A percentile compares a stretch with the other conserved stretches of the same genome.
These are phyloP conservation scores for Diutina scorzettiae DNA, from an alignment of 1,139 yeast species.

Conservation along the genomic window DNA sequence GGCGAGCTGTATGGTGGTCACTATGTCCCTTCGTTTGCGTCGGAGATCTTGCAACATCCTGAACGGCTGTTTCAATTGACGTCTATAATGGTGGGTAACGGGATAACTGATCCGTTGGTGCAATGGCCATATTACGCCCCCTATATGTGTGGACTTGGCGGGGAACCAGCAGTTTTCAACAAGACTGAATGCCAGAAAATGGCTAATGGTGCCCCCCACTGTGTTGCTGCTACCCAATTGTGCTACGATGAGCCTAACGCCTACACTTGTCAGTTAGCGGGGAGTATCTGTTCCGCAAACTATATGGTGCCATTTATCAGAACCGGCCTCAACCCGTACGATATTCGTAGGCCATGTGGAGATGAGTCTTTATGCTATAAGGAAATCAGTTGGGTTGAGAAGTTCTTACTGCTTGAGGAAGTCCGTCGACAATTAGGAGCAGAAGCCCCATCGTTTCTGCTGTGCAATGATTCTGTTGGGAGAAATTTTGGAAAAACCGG, in stretches of 20 bases:
- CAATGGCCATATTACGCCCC: slow-evolving; percentile 87
- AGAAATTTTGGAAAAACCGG: slow-evolving; percentile 77
- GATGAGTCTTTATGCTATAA: slow-evolving; percentile 62
- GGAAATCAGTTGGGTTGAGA: slow-evolving; percentile 51
- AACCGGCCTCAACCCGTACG: slow-evolving; percentile 90
- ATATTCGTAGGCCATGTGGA: slow-evolving; percentile 79
- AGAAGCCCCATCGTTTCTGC: slow-evolving; percentile 70
- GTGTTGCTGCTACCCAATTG: slow-evolving; percentile 66
- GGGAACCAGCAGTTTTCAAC: slow-evolving; percentile 66
- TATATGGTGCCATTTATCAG: slow-evolving; percentile 78
- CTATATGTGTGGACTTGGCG: slow-evolving; percentile 97
- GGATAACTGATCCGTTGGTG: slow-evolving; percentile 82
- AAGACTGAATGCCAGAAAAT: slow-evolving; percentile 73
- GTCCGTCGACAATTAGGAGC: slow-evolving; percentile 84
- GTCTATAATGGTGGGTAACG: slow-evolving; percentile 90
- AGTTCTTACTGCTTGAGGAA: slow-evolving; percentile 53
- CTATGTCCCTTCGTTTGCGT: slow-evolving; percentile 87
- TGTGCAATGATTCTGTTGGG: slow-evolving; percentile 79
- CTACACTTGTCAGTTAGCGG: slow-evolving; percentile 92
- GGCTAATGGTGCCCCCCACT: slow-evolving; percentile 66
- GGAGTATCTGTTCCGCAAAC: slow-evolving; percentile 81
- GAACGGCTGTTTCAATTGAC: slow-evolving; percentile 76
- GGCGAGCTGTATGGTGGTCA: slow-evolving; percentile 99
- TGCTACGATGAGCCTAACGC: slow-evolving; percentile 74
- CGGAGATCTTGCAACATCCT: slow-evolving; percentile 70